phyloP scores from a whole-genome alignment of 2,329 filamentous ascomycete species.

The Fusarium sp. region DNA sequence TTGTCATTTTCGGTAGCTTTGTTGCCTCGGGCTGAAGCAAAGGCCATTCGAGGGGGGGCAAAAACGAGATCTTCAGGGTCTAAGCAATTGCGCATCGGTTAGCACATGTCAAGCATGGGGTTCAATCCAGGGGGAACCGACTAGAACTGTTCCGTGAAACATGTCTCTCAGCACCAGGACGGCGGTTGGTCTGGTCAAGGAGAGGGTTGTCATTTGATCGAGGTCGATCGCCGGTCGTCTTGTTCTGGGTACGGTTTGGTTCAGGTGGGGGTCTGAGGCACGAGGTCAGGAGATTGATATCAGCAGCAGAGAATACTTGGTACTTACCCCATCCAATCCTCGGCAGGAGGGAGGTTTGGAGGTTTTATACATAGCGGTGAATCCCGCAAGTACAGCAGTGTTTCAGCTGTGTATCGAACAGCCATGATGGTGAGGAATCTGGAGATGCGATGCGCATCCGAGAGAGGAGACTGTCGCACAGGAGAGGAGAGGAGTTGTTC shows the following conservation, averaged over 20 bases:
- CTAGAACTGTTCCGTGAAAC: conserved; percentile 67
- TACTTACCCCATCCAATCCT: conserved; percentile 96
- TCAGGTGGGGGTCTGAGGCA: conserved; percentile 56
- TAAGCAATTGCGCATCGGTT: conserved; percentile 44
- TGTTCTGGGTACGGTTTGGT: conserved; percentile 57
- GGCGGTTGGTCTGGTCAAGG: conserved; percentile 62
- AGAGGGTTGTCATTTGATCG: conserved; percentile 57
- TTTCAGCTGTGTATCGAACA: conserved; percentile 78
- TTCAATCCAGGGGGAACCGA: conserved; percentile 50
- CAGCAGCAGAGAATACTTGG: conserved; percentile 5
- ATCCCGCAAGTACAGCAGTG: conserved; percentile 78
- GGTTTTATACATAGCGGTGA: conserved; percentile 89
- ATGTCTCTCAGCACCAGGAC: conserved; percentile 64
- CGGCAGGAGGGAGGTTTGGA: conserved; percentile 79
- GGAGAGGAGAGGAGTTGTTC: conserved; percentile 10
- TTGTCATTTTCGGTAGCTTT: conserved; percentile 66
- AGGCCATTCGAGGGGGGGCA: conserved; percentile 84
- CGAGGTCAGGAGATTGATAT: conserved; percentile 34
- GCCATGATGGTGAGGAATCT: conserved; percentile 60
- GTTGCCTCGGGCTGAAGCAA: conserved; percentile 77
- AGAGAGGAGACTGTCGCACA: conserved; percentile 36
- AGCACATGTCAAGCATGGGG: conserved; percentile 12
- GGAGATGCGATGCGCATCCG: conserved; percentile 53
- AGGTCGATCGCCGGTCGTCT: conserved; percentile 55
- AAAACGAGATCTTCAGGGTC: conserved; percentile 85